These are phyloP conservation scores for Arabidopsis thaliana DNA, from an alignment of 345 rosid species.

Conservation along the genomic window TAIR10.1 NC_003076.8:2993501-2994000, in stretches of 20 bases:
- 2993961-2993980: conserved; percentile 49
- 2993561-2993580: conserved; percentile 12
- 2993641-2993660: conserved; percentile 60
- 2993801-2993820: conserved; percentile 65
- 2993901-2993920: conserved; percentile 53
- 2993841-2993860: conserved; percentile 68
- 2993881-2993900: conserved; percentile 84
- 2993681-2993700: conserved; percentile 69
- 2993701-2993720: conserved; percentile 77
- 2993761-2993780: not conserved
- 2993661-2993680: conserved; percentile 80
- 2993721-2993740: not conserved
- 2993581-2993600: conserved; percentile 27
- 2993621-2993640: conserved; percentile 24
- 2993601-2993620: conserved; percentile 13
- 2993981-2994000: conserved; percentile 73
- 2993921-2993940: not conserved
- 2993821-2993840: conserved; percentile 71
- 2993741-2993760: not conserved
- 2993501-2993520: conserved; percentile 9
- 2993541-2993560: conserved; percentile 24
- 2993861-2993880: conserved; percentile 79
- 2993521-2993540: conserved; percentile 34
- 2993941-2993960: conserved; percentile 3
- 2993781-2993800: conserved; percentile 13